Percentiles rank a stretch among this genome's conserved stretches.
Evolutionary conservation across 2,329 filamentous ascomycete species (phyloP).

Genomic region (Fusarium secorum): DNA sequence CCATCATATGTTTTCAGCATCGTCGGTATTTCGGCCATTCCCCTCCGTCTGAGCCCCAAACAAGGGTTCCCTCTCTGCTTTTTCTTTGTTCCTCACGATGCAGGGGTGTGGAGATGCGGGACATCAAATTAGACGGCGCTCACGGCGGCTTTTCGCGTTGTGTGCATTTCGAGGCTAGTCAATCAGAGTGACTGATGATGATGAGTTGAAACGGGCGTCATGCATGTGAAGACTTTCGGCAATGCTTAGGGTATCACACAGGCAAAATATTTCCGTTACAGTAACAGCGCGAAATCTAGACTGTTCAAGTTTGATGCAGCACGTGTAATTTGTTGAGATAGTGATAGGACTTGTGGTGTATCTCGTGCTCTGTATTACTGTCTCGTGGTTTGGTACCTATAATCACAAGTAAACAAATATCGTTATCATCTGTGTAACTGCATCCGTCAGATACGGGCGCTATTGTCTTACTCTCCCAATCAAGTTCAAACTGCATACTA

Average conservation of each 20-base stretch:
- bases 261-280: background rate
- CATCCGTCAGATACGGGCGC: background rate
- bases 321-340: slow-evolving; percentile 15
- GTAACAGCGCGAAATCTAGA: background rate
- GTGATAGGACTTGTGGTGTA: background rate
- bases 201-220: background rate
- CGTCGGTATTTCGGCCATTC: slow-evolving; percentile 19
- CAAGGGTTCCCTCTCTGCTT: background rate
- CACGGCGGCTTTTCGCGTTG: slow-evolving; percentile 14
- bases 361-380: background rate
- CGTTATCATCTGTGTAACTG: background rate
- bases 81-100: background rate
- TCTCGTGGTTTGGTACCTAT: background rate
- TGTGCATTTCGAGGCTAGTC: background rate
- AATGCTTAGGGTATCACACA: background rate
- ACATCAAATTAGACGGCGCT: slow-evolving; percentile 2
- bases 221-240: slow-evolving; percentile 25
- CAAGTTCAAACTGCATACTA: slow-evolving; percentile 13
- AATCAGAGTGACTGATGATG: background rate
- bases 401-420: slow-evolving; percentile 5
- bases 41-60: background rate
- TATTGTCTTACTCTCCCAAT: slow-evolving; percentile 6
- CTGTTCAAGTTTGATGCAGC: background rate
- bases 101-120: slow-evolving; percentile 4
- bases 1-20: slow-evolving; percentile 6